These are phyloP conservation scores for Kwoniella botswanensis DNA, from an alignment of 768 basidiomycete species.

Conservation along the genomic window DNA sequence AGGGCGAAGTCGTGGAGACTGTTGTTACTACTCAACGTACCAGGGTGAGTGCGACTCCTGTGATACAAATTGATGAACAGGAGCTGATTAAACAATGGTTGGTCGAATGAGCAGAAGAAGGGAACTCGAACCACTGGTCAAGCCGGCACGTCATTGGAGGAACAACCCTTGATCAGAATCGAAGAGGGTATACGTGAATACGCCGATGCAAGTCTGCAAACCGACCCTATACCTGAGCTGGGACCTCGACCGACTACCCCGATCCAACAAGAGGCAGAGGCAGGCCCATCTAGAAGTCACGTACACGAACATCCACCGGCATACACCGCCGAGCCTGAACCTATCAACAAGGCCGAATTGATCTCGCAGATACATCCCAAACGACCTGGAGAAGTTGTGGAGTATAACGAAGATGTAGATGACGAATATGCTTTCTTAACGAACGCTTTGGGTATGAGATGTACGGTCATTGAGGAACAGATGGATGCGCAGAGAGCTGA, in stretches of 20 bases:
- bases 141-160: not conserved
- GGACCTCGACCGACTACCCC: slow-evolving; percentile 52
- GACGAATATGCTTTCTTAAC: slow-evolving; percentile 45
- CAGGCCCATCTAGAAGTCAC: slow-evolving; percentile 62
- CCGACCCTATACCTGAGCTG: slow-evolving; percentile 66
- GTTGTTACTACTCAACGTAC: slow-evolving; percentile 70
- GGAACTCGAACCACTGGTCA: not conserved
- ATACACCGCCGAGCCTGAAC: slow-evolving; percentile 46
- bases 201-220: slow-evolving; percentile 73
- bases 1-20: slow-evolving; percentile 68
- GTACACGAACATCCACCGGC: slow-evolving; percentile 40
- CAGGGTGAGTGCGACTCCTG: slow-evolving; percentile 61
- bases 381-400: slow-evolving; percentile 3
- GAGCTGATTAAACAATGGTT: not conserved
- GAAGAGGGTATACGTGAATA: slow-evolving; percentile 68
- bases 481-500: slow-evolving; percentile 30
- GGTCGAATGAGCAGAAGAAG: not conserved
- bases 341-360: slow-evolving; percentile 36
- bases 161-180: slow-evolving; percentile 29
- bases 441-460: slow-evolving; percentile 37
- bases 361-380: slow-evolving; percentile 45
- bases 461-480: slow-evolving; percentile 44
- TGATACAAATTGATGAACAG: too few species aligned
- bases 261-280: slow-evolving; percentile 36
- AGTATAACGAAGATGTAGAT: slow-evolving; percentile 26